Evolutionary conservation across 208 protist genomes (phyloP).

Genomic region (Leishmania aethiopica): DNA sequence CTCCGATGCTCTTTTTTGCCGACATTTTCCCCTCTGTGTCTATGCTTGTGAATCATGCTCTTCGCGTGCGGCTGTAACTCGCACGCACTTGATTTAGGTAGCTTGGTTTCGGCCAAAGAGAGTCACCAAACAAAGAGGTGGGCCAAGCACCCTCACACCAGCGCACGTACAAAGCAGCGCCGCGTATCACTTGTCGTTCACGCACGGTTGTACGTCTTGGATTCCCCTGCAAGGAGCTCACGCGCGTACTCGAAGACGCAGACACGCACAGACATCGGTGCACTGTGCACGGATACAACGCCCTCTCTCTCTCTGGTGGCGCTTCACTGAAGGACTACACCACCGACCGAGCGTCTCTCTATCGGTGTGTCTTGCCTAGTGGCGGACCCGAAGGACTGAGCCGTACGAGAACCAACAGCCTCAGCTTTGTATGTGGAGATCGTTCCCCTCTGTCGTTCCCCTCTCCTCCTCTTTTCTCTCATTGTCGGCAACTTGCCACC

Average conservation of each 20-base stretch:
- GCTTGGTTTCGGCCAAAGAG: background rate
- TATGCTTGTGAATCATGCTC: background rate
- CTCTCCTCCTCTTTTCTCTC: background rate
- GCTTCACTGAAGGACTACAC: background rate
- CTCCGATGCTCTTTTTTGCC: background rate
- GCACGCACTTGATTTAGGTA: background rate
- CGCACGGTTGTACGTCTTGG: background rate
- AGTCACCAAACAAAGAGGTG: background rate
- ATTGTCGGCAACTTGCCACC: background rate
- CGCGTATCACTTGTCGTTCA: background rate
- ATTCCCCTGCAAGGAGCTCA: background rate
- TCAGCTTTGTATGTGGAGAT: background rate
- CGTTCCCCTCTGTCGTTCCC: background rate
- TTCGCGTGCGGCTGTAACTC: background rate
- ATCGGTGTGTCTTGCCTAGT: background rate
- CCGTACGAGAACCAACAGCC: background rate
- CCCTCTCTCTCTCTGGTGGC: background rate
- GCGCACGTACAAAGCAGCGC: background rate
- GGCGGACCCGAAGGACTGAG: background rate
- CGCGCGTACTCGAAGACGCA: background rate
- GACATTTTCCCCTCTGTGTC: background rate
- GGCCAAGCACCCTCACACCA: background rate
- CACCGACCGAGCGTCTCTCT: background rate
- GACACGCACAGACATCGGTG: background rate
- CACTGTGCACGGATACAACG: background rate